phyloP scores from a whole-genome alignment of 1,284 basidiomycete species.

The Moesziomyces parantarcticus region DNA sequence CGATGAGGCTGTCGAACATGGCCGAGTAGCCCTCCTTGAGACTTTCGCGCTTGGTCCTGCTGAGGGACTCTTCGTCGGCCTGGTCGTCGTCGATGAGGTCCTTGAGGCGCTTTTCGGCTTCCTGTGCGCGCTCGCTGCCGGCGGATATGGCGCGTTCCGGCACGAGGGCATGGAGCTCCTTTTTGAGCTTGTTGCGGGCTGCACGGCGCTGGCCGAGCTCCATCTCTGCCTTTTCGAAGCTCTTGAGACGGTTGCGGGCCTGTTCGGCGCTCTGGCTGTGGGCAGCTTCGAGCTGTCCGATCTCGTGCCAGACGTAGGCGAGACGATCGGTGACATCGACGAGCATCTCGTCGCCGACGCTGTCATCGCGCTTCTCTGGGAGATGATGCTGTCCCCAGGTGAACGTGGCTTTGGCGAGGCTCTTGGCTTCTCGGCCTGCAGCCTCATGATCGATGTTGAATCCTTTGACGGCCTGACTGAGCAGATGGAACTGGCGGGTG shows the following conservation, averaged over 20 bases:
- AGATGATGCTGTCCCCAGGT: constrained; percentile 56
- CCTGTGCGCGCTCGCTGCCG: constrained; percentile 22
- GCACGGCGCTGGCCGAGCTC: constrained; percentile 49
- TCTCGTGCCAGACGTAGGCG: constrained; percentile 55
- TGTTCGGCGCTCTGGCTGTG: constrained; percentile 52
- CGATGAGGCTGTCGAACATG: constrained; percentile 60
- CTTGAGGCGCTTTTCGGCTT: constrained; percentile 43
- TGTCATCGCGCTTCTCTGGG: constrained; percentile 52
- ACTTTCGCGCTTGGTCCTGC: constrained; percentile 46
- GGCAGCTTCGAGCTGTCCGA: constrained; percentile 57
- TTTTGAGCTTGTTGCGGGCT: constrained; percentile 51
- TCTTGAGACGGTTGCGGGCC: constrained; percentile 53
- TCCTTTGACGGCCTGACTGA: constrained; percentile 54
- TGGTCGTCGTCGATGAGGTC: constrained; percentile 54
- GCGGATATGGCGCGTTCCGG: constrained; percentile 49
- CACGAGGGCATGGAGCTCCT: constrained; percentile 53
- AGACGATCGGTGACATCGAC: constrained; percentile 56
- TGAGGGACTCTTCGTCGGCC: constrained; percentile 54
- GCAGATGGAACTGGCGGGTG: constrained; percentile 53
- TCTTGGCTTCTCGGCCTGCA: constrained; percentile 48
- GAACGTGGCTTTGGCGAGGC: constrained; percentile 54
- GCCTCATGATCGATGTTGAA: constrained; percentile 61
- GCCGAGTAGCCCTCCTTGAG: constrained; percentile 48
- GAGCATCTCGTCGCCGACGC: constrained; percentile 53
- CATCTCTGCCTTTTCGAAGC: constrained; percentile 49